phyloP scores from a whole-genome alignment of 805 yeast species.

The Kodamaea neixiangensis region DNA sequence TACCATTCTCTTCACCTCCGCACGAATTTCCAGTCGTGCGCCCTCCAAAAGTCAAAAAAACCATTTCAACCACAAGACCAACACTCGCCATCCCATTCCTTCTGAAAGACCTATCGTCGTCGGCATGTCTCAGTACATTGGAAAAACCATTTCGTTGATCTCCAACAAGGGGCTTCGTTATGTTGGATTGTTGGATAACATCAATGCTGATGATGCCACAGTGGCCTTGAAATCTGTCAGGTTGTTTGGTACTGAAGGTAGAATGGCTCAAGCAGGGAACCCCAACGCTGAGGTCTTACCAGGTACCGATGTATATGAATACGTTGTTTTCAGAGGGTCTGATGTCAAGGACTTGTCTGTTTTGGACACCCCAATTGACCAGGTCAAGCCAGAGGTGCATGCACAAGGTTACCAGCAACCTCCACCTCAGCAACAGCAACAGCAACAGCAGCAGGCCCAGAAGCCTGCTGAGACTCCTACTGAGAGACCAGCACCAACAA shows the following conservation, averaged over 20 bases:
- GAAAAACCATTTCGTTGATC: conserved; percentile 81
- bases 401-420: conserved; percentile 14
- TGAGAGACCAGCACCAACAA: background rate
- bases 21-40: background rate
- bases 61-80: background rate
- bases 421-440: conserved; percentile 4
- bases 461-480: conserved; percentile 6
- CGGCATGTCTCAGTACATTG: conserved; percentile 87
- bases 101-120: background rate
- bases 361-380: conserved; percentile 67
- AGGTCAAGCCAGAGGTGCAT: conserved; percentile 56
- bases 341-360: conserved; percentile 90
- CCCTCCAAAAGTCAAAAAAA: background rate
- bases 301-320: conserved; percentile 67
- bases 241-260: conserved; percentile 90
- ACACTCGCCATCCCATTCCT: background rate
- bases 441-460: conserved; percentile 6
- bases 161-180: conserved; percentile 82
- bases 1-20: background rate
- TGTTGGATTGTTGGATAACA: conserved; percentile 83
- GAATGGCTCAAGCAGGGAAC: conserved; percentile 58
- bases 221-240: conserved; percentile 80
- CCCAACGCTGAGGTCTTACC: conserved; percentile 72
- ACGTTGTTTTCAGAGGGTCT: conserved; percentile 83
- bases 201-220: conserved; percentile 88